phyloP scores from a whole-genome alignment of 192 early-diverging fungal genomes.

The Thamnidium elegans region DNA sequence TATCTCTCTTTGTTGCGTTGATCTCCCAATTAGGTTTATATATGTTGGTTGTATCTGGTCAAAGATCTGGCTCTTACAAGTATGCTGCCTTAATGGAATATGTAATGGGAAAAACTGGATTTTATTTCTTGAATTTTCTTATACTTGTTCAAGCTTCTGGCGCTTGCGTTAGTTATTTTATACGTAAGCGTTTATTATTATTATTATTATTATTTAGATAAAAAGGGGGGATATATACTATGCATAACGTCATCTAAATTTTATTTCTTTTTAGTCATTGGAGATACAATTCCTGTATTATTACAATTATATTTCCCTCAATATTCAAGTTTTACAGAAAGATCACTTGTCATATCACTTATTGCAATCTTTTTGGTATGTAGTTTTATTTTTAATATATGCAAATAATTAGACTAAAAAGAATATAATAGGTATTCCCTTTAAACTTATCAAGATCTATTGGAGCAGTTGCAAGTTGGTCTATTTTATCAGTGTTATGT shows the following conservation, averaged over 20 bases:
- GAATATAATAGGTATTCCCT: conserved; percentile 57
- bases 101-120: conserved; percentile 53
- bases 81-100: conserved; percentile 51
- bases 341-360: conserved; percentile 37
- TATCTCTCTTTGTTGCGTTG: conserved; percentile 46
- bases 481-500: conserved; percentile 58
- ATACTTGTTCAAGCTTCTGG: conserved; percentile 60
- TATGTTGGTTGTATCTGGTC: conserved; percentile 55
- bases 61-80: conserved; percentile 51
- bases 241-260: not conserved
- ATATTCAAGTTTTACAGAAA: conserved; percentile 20
- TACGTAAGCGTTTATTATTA: conserved; percentile 30
- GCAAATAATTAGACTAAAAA: no score
- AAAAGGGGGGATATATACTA: not conserved
- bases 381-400: not conserved
- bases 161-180: conserved; percentile 62
- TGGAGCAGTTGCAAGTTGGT: conserved; percentile 53
- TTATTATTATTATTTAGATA: not conserved
- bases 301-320: conserved; percentile 35
- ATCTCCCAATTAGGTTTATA: conserved; percentile 53
- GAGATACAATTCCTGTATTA: conserved; percentile 51
- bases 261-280: conserved; percentile 39
- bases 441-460: conserved; percentile 62
- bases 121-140: conserved; percentile 50
- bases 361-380: conserved; percentile 42